phyloP scores from a whole-genome alignment of 805 yeast genomes.

The Spathaspora passalidarum region DNA sequence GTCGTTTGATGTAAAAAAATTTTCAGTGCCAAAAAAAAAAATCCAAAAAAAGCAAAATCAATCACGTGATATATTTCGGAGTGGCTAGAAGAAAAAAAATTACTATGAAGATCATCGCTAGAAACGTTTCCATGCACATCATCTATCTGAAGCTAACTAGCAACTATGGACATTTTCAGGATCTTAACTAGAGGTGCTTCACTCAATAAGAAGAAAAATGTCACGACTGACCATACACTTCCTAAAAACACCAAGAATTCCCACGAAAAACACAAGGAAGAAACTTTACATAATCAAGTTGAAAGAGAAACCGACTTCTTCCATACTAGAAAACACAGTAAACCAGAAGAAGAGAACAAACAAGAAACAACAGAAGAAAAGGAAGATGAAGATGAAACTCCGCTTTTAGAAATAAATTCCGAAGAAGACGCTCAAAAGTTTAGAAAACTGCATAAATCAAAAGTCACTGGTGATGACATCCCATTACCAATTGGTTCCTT shows the following conservation, averaged over 20 bases:
- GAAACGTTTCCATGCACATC: neutral
- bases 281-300: constrained; percentile 46
- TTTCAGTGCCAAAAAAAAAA: constrained; percentile 1
- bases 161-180: constrained; percentile 80
- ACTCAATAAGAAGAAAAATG: constrained; percentile 55
- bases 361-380: constrained; percentile 19
- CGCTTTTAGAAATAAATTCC: constrained; percentile 45
- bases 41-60: neutral
- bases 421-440: constrained; percentile 58
- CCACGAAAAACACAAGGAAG: constrained; percentile 30
- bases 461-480: constrained; percentile 77
- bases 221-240: constrained; percentile 39
- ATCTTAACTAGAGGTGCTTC: constrained; percentile 84
- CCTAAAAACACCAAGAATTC: constrained; percentile 22
- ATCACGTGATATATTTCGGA: neutral
- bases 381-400: constrained; percentile 30
- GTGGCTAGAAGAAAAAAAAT: neutral
- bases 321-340: constrained; percentile 39
- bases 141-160: neutral
- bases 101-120: constrained; percentile 5
- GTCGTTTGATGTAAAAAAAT: constrained; percentile 10
- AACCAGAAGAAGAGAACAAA: constrained; percentile 20
- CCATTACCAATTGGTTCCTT: constrained; percentile 93
- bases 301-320: constrained; percentile 84
- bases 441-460: constrained; percentile 61